Evolutionary conservation across 768 basidiomycete species (phyloP), one percentile per base, ranked within the genome.

Genomic region (Collybia mongolica): DNA sequence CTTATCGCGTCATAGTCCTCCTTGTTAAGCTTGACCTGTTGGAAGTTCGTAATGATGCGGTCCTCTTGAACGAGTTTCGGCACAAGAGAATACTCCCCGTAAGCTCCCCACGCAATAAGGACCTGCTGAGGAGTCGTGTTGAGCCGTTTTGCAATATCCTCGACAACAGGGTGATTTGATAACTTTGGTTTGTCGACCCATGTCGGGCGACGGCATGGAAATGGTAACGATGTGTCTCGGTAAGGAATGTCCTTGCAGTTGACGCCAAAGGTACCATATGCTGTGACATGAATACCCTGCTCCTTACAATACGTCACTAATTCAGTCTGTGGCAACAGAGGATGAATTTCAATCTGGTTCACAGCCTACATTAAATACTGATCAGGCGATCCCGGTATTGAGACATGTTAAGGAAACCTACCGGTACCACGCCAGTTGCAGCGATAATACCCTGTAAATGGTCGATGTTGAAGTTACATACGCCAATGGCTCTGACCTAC

Each of bases 321-420:
- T 14, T 89, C 84, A 46, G 84, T 79, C 60, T 93, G 90, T 9
- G 79, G 85, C 51, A 89, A 78, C 47, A 83, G 76, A 11, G 91
- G 90, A 74, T 94, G 93, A n/a, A 83, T 81, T 66, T 93, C 90
- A 55, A 93, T 71, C 70, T 95, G 92, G 71, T 94, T 92, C 24
- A 71, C 84, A 17, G 74, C 68, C 82, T 83, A 14, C 3, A 32
- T 32, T 20, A 44, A 20, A 9, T 32, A 11, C 5, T 32, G 11
- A 4, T 28, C 9, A 38, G 15, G 39, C 28, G 42, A 18, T 22
- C 14, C 11, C 11, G 2, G 11, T 2, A 14, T 20, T 17, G 18
- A 46, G 17, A 35, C 3, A 6, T 12, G 11, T 9, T 11, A 32
- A 2, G 11, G 42, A 32, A 14, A 64, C 80, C 49, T 60, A 83